A percentile compares a stretch with the other conserved stretches of the same genome.
phyloP scores from a whole-genome alignment of 2,329 filamentous ascomycete species.

The Saccharata proteae region DNA sequence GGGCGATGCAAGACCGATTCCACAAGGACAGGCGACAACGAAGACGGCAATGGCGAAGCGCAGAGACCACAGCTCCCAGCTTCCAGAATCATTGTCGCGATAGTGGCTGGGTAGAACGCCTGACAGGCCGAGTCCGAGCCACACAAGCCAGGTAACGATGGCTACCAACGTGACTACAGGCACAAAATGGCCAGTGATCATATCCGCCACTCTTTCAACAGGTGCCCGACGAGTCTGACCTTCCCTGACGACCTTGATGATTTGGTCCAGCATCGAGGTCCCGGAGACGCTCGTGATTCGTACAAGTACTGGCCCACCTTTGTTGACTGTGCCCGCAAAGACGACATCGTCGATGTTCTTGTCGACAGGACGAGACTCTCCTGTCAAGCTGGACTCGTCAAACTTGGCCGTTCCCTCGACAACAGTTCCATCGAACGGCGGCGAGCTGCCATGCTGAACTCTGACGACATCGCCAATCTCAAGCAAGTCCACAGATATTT shows the following conservation, averaged over 20 bases:
- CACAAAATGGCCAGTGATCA: conserved; percentile 65
- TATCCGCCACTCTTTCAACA: conserved; percentile 62
- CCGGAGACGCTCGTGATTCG: conserved; percentile 53
- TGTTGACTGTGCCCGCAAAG: conserved; percentile 65
- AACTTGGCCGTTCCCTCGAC: conserved; percentile 50
- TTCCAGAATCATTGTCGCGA: conserved; percentile 42
- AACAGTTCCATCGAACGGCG: conserved; percentile 67
- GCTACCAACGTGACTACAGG: conserved; percentile 59
- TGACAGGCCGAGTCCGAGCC: conserved; percentile 53
- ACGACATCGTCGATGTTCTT: conserved; percentile 53
- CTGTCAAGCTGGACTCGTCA: conserved; percentile 83
- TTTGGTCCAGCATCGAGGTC: conserved; percentile 66
- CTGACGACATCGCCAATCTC: conserved; percentile 46
- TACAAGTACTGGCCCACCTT: conserved; percentile 49
- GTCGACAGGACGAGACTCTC: conserved; percentile 56
- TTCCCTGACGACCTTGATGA: conserved; percentile 64
- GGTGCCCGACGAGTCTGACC: conserved; percentile 66
- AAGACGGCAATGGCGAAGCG: conserved; percentile 81
- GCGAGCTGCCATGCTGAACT: conserved; percentile 68
- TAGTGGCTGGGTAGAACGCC: conserved; percentile 46
- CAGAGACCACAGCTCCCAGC: conserved; percentile 61
- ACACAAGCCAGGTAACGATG: conserved; percentile 58
- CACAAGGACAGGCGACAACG: conserved; percentile 76
- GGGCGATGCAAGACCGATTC: conserved; percentile 71
- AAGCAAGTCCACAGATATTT: conserved; percentile 54